Evolutionary conservation across 140 eudicot genomes (phyloP).

Genomic region (Bidens hawaiensis): DNA sequence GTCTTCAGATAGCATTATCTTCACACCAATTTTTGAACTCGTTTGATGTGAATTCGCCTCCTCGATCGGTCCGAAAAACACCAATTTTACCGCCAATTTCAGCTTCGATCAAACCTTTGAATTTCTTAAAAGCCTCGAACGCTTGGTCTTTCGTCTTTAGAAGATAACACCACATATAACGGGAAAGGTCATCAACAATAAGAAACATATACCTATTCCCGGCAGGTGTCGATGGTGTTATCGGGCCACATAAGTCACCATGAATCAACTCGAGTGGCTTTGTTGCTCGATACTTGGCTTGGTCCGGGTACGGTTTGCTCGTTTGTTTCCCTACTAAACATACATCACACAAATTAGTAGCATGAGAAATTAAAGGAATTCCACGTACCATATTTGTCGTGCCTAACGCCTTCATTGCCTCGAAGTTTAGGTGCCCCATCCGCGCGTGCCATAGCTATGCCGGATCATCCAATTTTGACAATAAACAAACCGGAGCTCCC

Average conservation of each 20-base stretch:
- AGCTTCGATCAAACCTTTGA: not conserved
- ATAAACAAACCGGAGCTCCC: not conserved
- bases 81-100: not conserved
- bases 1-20: not conserved
- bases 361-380: not conserved
- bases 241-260: not conserved
- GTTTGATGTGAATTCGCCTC: no score
- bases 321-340: not conserved
- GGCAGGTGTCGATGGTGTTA: not conserved
- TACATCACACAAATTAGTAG: not conserved
- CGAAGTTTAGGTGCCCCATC: not conserved
- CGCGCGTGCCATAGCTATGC: not conserved
- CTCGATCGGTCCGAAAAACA: not conserved
- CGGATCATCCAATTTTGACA: not conserved
- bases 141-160: not conserved
- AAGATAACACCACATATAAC: not conserved
- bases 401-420: not conserved
- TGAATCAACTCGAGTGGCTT: not conserved
- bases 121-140: not conserved
- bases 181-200: not conserved
- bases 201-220: not conserved
- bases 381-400: not conserved
- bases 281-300: not conserved
- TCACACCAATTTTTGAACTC: not conserved
- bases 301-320: not conserved